Percentiles rank a stretch among this genome's conserved stretches.
These are phyloP conservation scores for Meira miltonrushii DNA, from an alignment of 1,284 basidiomycete species.

Conservation along the genomic window DNA sequence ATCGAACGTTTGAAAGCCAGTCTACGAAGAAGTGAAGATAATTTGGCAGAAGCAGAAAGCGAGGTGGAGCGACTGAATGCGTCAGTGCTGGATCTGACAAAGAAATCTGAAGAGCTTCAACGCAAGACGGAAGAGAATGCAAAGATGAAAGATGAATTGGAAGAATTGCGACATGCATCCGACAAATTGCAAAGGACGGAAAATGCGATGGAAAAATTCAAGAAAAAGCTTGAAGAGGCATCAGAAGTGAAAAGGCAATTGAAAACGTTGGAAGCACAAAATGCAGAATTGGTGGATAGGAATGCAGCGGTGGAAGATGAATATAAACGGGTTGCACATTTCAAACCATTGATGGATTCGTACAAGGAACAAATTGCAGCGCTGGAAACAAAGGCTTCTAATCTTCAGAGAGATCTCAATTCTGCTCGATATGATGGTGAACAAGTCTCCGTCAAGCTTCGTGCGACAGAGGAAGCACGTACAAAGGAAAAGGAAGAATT, in stretches of 20 bases:
- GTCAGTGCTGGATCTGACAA: constrained; percentile 20
- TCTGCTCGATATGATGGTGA: constrained; percentile 36
- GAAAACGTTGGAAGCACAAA: constrained; percentile 83
- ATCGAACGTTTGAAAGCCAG: constrained; percentile 36
- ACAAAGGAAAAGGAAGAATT: constrained; percentile 76
- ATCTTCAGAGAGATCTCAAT: constrained; percentile 61
- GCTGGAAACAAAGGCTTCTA: constrained; percentile 67
- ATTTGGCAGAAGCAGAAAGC: constrained; percentile 34
- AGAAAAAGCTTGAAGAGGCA: constrained; percentile 92
- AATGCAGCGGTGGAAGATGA: constrained; percentile 86
- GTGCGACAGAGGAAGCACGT: constrained; percentile 62
- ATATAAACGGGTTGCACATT: constrained; percentile 74
- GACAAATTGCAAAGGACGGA: constrained; percentile 88
- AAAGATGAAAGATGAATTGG: constrained; percentile 82
- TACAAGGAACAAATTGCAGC: constrained; percentile 82
- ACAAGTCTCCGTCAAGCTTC: constrained; percentile 29
- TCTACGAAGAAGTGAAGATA: constrained; percentile 37
- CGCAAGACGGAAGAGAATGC: constrained; percentile 68
- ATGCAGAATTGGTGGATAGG: constrained; percentile 81
- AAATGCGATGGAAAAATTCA: constrained; percentile 97
- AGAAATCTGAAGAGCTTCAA: constrained; percentile 70
- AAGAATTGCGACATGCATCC: constrained; percentile 73
- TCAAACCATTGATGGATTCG: constrained; percentile 83
- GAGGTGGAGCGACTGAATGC: constrained; percentile 31
- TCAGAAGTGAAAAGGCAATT: constrained; percentile 79